Evolutionary conservation across 75 land plant genomes (phyloP).

Genomic region (Cryptomeria japonica): DNA sequence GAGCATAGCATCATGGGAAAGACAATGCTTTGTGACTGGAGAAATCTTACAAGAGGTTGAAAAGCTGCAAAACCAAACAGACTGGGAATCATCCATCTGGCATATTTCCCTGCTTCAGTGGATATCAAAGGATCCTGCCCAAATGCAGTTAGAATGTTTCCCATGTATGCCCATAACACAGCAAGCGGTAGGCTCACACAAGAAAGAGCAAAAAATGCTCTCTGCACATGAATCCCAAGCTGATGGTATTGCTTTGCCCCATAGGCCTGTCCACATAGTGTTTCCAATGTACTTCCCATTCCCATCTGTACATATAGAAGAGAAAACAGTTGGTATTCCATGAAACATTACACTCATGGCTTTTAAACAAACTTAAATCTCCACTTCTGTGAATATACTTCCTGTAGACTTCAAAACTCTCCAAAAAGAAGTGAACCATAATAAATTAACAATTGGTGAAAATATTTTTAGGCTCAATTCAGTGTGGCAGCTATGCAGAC

Average conservation of each 20-base stretch:
- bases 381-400: background rate
- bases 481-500: too few relatives aligned
- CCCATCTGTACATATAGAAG: background rate
- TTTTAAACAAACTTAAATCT: background rate
- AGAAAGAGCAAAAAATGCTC: conserved; percentile 57
- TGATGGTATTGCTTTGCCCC: conserved; percentile 82
- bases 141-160: conserved; percentile 33
- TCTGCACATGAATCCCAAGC: conserved; percentile 69
- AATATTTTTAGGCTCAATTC: too few relatives aligned
- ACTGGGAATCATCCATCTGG: conserved; percentile 65
- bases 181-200: conserved; percentile 61
- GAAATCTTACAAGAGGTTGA: conserved; percentile 64
- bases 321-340: background rate
- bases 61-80: conserved; percentile 65
- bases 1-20: conserved; percentile 71
- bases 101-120: conserved; percentile 57
- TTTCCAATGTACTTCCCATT: conserved; percentile 40
- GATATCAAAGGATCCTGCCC: conserved; percentile 70
- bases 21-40: conserved; percentile 78
- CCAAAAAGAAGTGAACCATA: too few relatives aligned
- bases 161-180: conserved; percentile 64
- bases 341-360: background rate
- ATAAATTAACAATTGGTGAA: too few relatives aligned
- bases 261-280: conserved; percentile 83
- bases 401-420: too few relatives aligned